Conservation (phyloP, 1,284 basidiomycete species). For the Ceratobasidium sp. region DNA sequence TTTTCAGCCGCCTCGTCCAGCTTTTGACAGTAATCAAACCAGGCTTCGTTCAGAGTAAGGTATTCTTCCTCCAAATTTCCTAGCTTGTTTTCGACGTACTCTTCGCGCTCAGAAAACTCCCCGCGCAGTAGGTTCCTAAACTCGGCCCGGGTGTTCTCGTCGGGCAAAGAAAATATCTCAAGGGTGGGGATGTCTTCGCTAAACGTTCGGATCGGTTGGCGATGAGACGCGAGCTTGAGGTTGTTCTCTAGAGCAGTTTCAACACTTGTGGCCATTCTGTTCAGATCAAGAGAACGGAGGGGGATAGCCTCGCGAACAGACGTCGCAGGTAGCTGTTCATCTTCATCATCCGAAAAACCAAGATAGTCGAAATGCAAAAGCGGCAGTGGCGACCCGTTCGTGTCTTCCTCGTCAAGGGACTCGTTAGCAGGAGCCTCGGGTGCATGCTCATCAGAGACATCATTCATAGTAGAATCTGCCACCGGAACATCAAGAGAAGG, state of each 20-base stretch:
- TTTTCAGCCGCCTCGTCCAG: slow-evolving; percentile 61
- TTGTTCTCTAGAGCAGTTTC: slow-evolving; percentile 11
- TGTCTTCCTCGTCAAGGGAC: background rate
- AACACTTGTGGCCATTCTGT: background rate
- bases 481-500: background rate
- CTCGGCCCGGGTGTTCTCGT: background rate
- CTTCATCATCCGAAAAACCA: slow-evolving; percentile 9
- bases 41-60: slow-evolving; percentile 68
- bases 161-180: slow-evolving; percentile 21
- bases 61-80: slow-evolving; percentile 71
- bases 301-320: slow-evolving; percentile 9
- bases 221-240: slow-evolving; percentile 16
- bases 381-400: background rate
- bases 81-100: slow-evolving; percentile 62
- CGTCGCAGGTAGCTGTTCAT: slow-evolving; percentile 4
- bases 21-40: slow-evolving; percentile 71
- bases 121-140: background rate
- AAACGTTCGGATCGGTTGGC: background rate
- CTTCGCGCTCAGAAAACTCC: slow-evolving; percentile 61
- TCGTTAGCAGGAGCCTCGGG: background rate
- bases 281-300: slow-evolving; percentile 9
- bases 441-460: background rate
- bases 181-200: background rate
- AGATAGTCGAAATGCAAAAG: slow-evolving; percentile 33
- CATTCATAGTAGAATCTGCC: background rate